These are phyloP conservation scores for Sarcodon sp. DNA, from an alignment of 768 basidiomycete species.

Conservation along the genomic window DNA sequence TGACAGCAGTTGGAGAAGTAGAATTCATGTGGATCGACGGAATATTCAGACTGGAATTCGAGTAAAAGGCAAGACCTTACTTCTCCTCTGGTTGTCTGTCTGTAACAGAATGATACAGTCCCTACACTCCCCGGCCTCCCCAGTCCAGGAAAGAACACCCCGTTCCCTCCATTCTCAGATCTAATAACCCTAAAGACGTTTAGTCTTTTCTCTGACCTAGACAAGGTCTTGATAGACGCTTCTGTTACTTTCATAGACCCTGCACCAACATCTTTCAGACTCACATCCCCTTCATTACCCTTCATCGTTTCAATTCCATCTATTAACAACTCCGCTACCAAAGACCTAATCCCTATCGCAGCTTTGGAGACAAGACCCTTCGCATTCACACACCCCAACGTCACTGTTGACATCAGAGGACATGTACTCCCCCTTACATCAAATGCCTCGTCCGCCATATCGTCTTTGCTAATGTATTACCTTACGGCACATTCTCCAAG, in stretches of 20 bases:
- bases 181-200: slow-evolving; percentile 52
- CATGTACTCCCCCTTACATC: slow-evolving; percentile 36
- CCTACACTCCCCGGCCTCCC: slow-evolving; percentile 58
- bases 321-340: slow-evolving; percentile 6
- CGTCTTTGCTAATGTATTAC: not conserved
- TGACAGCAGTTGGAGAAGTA: slow-evolving; percentile 34
- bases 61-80: slow-evolving; percentile 35
- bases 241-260: slow-evolving; percentile 49
- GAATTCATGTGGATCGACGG: slow-evolving; percentile 23
- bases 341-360: slow-evolving; percentile 31
- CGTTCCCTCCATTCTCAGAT: slow-evolving; percentile 43
- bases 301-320: slow-evolving; percentile 45
- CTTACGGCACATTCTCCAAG: slow-evolving; percentile 5
- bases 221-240: slow-evolving; percentile 23
- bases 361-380: slow-evolving; percentile 43
- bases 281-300: slow-evolving; percentile 44
- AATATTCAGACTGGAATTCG: slow-evolving; percentile 33
- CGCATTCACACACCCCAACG: slow-evolving; percentile 52
- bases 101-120: slow-evolving; percentile 24
- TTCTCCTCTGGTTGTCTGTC: not conserved
- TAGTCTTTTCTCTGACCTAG: slow-evolving; percentile 21
- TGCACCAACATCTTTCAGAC: slow-evolving; percentile 30
- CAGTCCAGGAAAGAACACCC: slow-evolving; percentile 31
- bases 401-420: slow-evolving; percentile 45
- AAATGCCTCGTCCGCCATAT: slow-evolving; percentile 15